phyloP scores from a whole-genome alignment of 345 rosid species.

The Mangifera indica region DNA sequence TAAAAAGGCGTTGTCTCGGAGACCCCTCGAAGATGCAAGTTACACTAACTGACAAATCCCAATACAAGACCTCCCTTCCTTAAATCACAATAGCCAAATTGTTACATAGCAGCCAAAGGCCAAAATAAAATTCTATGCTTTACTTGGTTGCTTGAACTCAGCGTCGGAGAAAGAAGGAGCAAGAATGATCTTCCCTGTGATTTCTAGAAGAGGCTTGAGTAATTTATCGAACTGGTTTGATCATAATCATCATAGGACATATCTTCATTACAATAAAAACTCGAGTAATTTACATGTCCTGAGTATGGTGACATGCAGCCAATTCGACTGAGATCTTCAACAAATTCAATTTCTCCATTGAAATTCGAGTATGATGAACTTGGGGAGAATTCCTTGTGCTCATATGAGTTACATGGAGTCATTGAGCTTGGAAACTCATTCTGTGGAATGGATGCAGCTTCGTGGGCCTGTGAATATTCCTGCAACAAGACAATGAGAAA shows the following conservation, averaged over 20 bases:
- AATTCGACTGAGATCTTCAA: constrained; percentile 42
- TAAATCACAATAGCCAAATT: constrained; percentile 22
- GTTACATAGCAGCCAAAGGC: constrained; percentile 24
- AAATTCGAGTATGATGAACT: constrained; percentile 52
- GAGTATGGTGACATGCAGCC: constrained; percentile 47
- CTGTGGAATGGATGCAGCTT: constrained; percentile 32
- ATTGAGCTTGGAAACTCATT: constrained; percentile 38
- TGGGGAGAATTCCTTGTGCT: constrained; percentile 48
- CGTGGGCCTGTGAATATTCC: constrained; percentile 48
- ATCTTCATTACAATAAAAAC: constrained; percentile 42
- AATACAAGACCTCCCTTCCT: not conserved
- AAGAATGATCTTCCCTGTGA: constrained; percentile 14
- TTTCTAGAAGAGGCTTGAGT: constrained; percentile 37
- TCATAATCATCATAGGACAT: constrained; percentile 40
- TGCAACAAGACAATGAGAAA: constrained; percentile 25
- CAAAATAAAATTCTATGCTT: constrained; percentile 19
- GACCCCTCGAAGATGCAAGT: constrained; percentile 17
- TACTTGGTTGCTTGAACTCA: constrained; percentile 26
- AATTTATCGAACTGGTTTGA: constrained; percentile 32
- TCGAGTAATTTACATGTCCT: constrained; percentile 44
- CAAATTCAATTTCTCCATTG: constrained; percentile 44
- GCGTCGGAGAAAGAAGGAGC: constrained; percentile 18
- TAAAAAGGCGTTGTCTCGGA: constrained; percentile 58
- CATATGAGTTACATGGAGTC: constrained; percentile 43
- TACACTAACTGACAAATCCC: constrained; percentile 4